Conservation (phyloP, 257 asterid species). For the Marsdenia floribunda region DNA sequence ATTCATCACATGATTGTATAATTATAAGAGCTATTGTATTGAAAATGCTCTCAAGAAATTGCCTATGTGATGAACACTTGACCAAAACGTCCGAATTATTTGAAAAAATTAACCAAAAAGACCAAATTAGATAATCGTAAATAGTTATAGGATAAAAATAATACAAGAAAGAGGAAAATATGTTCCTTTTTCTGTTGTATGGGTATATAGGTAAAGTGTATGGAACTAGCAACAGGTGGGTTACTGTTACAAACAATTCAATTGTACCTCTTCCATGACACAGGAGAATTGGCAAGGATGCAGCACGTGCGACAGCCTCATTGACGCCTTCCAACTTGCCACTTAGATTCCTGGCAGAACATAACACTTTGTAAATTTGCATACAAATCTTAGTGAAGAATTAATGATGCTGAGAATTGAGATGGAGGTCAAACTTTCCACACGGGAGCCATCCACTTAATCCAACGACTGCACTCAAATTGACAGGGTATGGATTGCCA, state of each 20-base stretch:
- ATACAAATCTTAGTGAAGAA: constrained; percentile 7
- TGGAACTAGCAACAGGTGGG: background rate
- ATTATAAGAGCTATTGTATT: too few species aligned
- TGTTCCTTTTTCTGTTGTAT: background rate
- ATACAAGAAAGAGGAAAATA: too few species aligned
- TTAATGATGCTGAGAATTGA: constrained; percentile 7
- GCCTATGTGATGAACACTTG: too few species aligned
- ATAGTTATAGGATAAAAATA: too few species aligned
- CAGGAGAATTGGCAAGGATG: constrained; percentile 71
- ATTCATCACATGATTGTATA: too few species aligned
- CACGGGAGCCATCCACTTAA: constrained; percentile 97
- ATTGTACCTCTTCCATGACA: constrained; percentile 77
- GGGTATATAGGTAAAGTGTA: background rate
- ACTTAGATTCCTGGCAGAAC: constrained; percentile 45
- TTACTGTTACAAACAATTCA: background rate
- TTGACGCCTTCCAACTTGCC: constrained; percentile 45
- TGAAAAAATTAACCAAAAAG: too few species aligned
- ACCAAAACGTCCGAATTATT: too few species aligned
- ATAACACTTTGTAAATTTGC: background rate
- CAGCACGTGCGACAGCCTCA: constrained; percentile 64
- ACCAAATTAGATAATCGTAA: too few species aligned
- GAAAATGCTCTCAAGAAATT: too few species aligned
- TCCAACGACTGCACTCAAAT: constrained; percentile 71
- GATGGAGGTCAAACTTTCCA: constrained; percentile 49
- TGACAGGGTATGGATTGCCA: constrained; percentile 54